Percentiles rank a stretch among this genome's conserved stretches.
phyloP scores from a whole-genome alignment of 176 grass and related monocot species.

The Aegilops bicornis region DNA sequence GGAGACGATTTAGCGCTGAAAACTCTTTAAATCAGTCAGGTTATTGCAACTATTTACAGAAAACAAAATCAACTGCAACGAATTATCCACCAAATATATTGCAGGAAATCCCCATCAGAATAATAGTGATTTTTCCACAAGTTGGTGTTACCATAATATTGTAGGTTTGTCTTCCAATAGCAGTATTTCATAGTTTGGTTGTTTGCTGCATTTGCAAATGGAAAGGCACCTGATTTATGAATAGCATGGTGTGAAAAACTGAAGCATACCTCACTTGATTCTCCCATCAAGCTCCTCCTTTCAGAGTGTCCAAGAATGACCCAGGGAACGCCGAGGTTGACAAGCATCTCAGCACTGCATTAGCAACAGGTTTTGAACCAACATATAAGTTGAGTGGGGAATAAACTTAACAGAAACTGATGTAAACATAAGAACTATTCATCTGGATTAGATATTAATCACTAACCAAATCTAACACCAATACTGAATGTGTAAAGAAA shows the following conservation, averaged over 20 bases:
- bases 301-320: conserved; percentile 98
- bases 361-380: neutral
- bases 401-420: neutral
- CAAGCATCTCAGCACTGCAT: conserved; percentile 94
- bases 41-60: neutral
- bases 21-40: neutral
- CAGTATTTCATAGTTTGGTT: neutral
- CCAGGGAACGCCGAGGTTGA: conserved; percentile 83
- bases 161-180: neutral
- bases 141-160: neutral
- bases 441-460: neutral
- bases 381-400: neutral
- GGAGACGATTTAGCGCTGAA: neutral
- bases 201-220: neutral
- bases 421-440: neutral
- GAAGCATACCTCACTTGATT: conserved; percentile 83
- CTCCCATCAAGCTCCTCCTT: conserved; percentile 83
- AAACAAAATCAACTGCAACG: neutral
- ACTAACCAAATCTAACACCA: neutral
- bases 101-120: neutral
- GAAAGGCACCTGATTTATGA: neutral
- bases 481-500: neutral
- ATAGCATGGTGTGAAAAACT: neutral
- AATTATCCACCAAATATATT: neutral
- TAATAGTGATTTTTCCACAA: neutral